These are phyloP conservation scores for Rhododendron henanense DNA, from an alignment of 148 eudicot genomes.

Conservation along the genomic window DNA sequence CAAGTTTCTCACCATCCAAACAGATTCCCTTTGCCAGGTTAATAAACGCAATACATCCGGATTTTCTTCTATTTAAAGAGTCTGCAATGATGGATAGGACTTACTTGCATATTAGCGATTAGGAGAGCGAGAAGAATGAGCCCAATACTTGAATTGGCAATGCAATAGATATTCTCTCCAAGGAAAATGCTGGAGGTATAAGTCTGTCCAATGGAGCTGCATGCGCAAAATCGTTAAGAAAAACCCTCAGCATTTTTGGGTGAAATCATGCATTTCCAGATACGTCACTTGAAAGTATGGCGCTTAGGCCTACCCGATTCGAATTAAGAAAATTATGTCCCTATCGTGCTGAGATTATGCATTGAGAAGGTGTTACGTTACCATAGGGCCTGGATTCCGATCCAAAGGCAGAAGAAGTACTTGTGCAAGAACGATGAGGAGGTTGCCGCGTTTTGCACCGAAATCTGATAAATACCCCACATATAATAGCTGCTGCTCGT, in stretches of 20 bases:
- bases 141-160: constrained; percentile 4
- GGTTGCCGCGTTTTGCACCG: constrained; percentile 43
- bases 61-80: not conserved
- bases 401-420: constrained; percentile 73
- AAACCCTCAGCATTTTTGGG: not conserved
- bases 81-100: not conserved
- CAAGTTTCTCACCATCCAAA: not conserved
- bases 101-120: constrained; percentile 6
- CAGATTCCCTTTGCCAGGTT: not conserved
- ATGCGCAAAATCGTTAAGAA: not conserved
- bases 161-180: constrained; percentile 2
- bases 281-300: not conserved
- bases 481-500: constrained; percentile 30
- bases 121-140: constrained; percentile 2
- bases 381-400: constrained; percentile 77
- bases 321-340: not conserved
- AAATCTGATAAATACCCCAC: constrained; percentile 58
- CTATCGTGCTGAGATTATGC: not conserved
- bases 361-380: constrained; percentile 7
- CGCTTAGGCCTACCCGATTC: not conserved
- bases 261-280: not conserved
- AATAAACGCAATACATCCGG: not conserved
- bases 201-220: constrained; percentile 13
- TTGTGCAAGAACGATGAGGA: constrained; percentile 46
- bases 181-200: not conserved